These are phyloP conservation scores for Soucietia sequanensis DNA, from an alignment of 805 yeast species.

Conservation along the genomic window DNA sequence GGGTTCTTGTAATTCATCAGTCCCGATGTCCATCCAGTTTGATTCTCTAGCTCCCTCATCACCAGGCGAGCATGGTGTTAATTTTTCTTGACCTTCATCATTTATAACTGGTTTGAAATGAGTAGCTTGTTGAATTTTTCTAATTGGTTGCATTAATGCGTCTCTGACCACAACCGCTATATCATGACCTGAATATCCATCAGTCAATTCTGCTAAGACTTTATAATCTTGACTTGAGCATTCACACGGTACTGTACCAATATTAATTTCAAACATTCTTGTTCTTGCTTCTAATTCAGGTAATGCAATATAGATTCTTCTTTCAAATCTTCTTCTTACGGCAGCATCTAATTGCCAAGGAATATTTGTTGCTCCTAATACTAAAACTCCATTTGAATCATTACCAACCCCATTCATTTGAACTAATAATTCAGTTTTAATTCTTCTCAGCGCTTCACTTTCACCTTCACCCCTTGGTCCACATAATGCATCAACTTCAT, in stretches of 20 bases:
- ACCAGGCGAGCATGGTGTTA: constrained; percentile 98
- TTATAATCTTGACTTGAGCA: constrained; percentile 71
- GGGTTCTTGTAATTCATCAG: constrained; percentile 89
- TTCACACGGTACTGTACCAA: constrained; percentile 85
- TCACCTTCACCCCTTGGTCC: constrained; percentile 99
- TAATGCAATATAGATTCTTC: constrained; percentile 89
- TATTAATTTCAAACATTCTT: constrained; percentile 90
- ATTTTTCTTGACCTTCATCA: constrained; percentile 44
- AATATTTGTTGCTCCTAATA: constrained; percentile 95
- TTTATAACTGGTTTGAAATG: constrained; percentile 72
- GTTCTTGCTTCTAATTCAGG: constrained; percentile 94
- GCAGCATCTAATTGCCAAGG: constrained; percentile 99
- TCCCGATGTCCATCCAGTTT: constrained; percentile 90
- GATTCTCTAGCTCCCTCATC: constrained; percentile 79
- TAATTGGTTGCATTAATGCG: constrained; percentile 96
- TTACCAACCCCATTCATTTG: constrained; percentile 99
- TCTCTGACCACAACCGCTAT: constrained; percentile 95
- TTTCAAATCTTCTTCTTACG: constrained; percentile 92
- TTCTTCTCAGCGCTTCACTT: constrained; percentile 93
- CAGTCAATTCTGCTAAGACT: constrained; percentile 86
- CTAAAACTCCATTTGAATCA: constrained; percentile 88
- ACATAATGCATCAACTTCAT: constrained; percentile 96
- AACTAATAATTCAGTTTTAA: constrained; percentile 91
- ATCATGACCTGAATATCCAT: constrained; percentile 97
- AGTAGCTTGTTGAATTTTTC: constrained; percentile 93